Evolutionary conservation across 768 basidiomycete genomes (phyloP), one percentile per base, ranked within the genome.

Genomic region (Dioszegia crocea): DNA sequence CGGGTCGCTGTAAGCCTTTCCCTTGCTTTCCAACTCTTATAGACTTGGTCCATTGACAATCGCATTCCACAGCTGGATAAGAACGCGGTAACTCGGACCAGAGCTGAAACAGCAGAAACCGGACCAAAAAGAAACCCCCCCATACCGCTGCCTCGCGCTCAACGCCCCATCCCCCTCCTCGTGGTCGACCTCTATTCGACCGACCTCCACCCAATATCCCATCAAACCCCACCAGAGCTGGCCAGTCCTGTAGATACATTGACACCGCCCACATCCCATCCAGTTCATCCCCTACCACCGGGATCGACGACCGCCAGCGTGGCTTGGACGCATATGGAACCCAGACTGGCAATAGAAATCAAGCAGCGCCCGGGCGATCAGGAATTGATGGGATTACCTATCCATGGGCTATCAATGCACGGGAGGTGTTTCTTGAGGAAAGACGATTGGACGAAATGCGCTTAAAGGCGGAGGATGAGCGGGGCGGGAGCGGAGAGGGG

Each of bases 1-100:
- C 26, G 54, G 54, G 6, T 55, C 54, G 1, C 29, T 55, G 54
- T 55, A 31, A 55, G 39, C 44, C 16, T 24, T 36, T 47, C 10
- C 27, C 9, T 14, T 44, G 19, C 43, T 26, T 10, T 47, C 23
- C 24, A 26, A 6, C 23, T 47, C 21, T 29, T 47, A 8, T 16
- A 11, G 43, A n/a, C 26, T 24, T 23, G 24, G 21, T 19, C n/a
- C n/a, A n/a, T n/a, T n/a, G n/a, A n/a, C n/a, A n/a, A n/a, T n/a
- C n/a, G n/a, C n/a, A n/a, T n/a, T n/a, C n/a, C n/a, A n/a, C n/a
- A n/a, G n/a, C n/a, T n/a, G n/a, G n/a, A n/a, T n/a, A n/a, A n/a
- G n/a, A n/a, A n/a, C n/a, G 33, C 14, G 33, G 6, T 6, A 14
- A 33, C 8, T 33, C 6, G 33, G 6, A 6, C 33, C 33, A 6